phyloP scores from a whole-genome alignment of 2,329 filamentous ascomycete species.

The Sclerotinia nivalis region DNA sequence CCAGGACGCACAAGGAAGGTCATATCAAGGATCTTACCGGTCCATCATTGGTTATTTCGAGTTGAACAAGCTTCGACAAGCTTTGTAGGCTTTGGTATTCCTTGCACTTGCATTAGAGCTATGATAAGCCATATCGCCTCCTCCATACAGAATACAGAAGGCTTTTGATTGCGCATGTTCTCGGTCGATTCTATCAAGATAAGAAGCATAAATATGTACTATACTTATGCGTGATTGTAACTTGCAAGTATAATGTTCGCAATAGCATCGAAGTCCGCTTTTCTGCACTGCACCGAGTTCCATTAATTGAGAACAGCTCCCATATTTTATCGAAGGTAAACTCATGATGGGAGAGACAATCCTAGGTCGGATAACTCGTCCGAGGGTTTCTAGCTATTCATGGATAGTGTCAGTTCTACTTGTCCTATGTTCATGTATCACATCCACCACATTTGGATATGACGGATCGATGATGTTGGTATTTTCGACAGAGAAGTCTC shows the following conservation, averaged over 20 bases:
- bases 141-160: background rate
- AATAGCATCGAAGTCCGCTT: background rate
- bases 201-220: background rate
- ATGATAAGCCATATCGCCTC: constrained; percentile 10
- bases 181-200: background rate
- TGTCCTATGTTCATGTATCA: constrained; percentile 29
- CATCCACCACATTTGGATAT: constrained; percentile 34
- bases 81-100: background rate
- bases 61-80: constrained; percentile 12
- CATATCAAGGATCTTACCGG: background rate
- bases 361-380: constrained; percentile 3
- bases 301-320: background rate
- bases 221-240: background rate
- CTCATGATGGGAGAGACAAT: constrained; percentile 6
- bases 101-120: constrained; percentile 4
- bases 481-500: background rate
- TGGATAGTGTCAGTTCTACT: constrained; percentile 21
- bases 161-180: background rate
- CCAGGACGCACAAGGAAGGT: background rate
- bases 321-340: background rate
- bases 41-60: background rate
- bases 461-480: constrained; percentile 33
- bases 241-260: no score
- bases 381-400: constrained; percentile 23
- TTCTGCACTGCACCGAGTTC: background rate